Evolutionary conservation across 2,329 filamentous ascomycete species (phyloP), one percentile per base, ranked within the genome.

Genomic region (Talaromyces albobiverticillius): DNA sequence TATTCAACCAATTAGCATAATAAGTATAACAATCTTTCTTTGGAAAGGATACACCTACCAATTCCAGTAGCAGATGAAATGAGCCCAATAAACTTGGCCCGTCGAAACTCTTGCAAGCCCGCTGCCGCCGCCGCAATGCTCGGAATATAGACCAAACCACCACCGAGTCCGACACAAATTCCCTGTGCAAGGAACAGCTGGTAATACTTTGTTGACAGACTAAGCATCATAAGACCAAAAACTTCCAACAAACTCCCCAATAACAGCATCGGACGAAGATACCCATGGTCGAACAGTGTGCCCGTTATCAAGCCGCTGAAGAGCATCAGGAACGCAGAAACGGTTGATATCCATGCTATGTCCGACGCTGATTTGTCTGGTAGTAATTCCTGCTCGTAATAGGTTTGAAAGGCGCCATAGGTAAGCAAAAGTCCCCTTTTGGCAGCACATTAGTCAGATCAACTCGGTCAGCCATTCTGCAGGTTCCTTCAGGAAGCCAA

Each of bases 161-260:
- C 38, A 1, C 82, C 84, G 4, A 81, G 53, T 6, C 80, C 79
- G 42, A 79, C 66, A 53, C 75, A 76, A 29, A 82, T 54, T 16
- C 76, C 79, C 59, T 82, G 79, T 0, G 76, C 71, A 16, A 82
- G 71, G 41, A 82, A 72, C 10, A 82, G 59, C 43, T 82, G 79
- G 76, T 77, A 82, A 60, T 77, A 79, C 49, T 74, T 59, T 0
- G 66, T 67, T 49, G 75, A 76, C n/a, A 82, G 63, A 60, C 76
- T 79, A 47, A 75, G 76, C 72, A 79, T 79, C 73, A 82, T 79
- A 51, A 79, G 70, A 14, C 79, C 77, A 46, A 82, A 74, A 18
- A 79, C 73, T 2, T 79, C 67, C 51, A 78, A 65, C 48, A 77
- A 61, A 22, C 71, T 70, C 13, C 78, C 78, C 38, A 71, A 68